These are phyloP conservation scores for Quercus phellos DNA, from an alignment of 331 rosid genomes.

Conservation along the genomic window DNA sequence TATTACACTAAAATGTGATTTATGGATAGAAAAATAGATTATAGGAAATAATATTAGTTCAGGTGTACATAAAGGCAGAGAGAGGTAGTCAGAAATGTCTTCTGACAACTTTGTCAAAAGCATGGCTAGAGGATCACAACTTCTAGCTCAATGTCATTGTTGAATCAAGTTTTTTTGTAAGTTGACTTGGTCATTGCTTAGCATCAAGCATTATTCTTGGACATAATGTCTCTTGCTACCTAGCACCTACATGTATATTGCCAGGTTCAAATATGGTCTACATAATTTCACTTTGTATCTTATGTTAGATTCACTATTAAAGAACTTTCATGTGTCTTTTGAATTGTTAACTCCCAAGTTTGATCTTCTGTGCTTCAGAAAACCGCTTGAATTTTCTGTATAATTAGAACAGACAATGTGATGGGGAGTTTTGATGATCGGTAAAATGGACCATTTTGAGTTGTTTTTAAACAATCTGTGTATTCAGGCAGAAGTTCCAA, in stretches of 20 bases:
- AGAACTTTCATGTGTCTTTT: neutral
- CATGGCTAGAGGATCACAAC: neutral
- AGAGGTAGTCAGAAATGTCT: neutral
- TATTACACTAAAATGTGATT: neutral
- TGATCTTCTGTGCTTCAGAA: neutral
- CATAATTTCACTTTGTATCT: neutral
- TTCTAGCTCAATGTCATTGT: neutral
- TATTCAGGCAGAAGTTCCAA: neutral
- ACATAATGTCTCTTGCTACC: neutral
- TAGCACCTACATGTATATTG: neutral
- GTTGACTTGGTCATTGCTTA: neutral
- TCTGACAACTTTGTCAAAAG: neutral
- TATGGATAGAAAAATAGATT: neutral
- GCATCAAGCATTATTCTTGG: neutral
- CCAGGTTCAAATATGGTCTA: neutral
- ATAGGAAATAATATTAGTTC: constrained; percentile 2
- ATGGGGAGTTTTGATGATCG: neutral
- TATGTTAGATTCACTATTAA: neutral
- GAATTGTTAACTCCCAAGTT: neutral
- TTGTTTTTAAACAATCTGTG: neutral
- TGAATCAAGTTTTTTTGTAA: neutral
- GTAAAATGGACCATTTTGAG: neutral
- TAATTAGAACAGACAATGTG: neutral
- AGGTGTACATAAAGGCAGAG: neutral
- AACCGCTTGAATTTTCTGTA: neutral